Base-by-base conservation (phyloP, 116 monocot species). In the Zostera marina region DNA sequence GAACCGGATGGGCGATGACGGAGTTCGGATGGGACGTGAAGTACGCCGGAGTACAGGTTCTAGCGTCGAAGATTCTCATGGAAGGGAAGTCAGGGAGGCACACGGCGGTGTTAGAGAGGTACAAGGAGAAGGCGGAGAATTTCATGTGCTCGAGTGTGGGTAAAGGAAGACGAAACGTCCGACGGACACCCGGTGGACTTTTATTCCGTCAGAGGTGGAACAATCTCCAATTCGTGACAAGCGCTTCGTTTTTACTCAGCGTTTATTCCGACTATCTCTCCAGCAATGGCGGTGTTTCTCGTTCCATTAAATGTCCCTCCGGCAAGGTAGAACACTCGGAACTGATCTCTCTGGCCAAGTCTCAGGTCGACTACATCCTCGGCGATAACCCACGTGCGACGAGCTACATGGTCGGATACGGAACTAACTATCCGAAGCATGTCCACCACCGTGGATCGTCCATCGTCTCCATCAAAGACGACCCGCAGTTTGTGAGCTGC, bases 391-490 rank as follows among this genome's bases (percentile, higher is more conserved):
- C 93, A 11, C 79, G 87, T 41, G 87, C 77, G 0, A 88, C 88
- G 13, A 94, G 88, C 65, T 94, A 94, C 94, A 88, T 94, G 94
- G 94, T 94, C 13, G 94, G 94, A 1, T 94, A 88, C 48, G 94
- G 94, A 2, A 45, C 41, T 24, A 79, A 71, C 1, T 94, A 79
- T 64, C 84, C 94, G 1, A 77, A 79, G 26, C 88, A 94, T 23
- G 88, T 88, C 13, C 94, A 94, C 68, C 94, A 94, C 71, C 84
- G 93, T 2, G 93, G 62, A 24, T 83, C 92, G 8, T 93, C 92
- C 5, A 93, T 93, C 55, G 87, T 81, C 17, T 93, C 93, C n/a
- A 75, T 87, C 59, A 88, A 84, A 66, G 71, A 69, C 14, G 66
- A 84, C 41, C 74, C 84, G 0, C 47, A 63, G 0, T 88, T 88